A percentile compares a stretch with the other conserved stretches of the same genome.
phyloP scores from a whole-genome alignment of 148 eudicot genomes.

The Bassia scoparia region DNA sequence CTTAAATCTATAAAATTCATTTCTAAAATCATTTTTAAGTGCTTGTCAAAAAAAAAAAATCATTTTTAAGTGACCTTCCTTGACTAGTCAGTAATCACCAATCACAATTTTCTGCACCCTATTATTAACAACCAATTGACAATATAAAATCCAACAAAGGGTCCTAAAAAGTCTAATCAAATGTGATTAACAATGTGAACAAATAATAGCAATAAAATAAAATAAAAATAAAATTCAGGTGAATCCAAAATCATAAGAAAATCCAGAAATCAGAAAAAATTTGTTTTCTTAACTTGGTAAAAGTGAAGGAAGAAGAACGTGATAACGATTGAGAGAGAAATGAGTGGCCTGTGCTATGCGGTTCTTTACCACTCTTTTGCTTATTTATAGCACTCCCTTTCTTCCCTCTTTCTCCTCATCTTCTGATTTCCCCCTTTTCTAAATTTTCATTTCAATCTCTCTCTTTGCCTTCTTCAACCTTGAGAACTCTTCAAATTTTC shows the following conservation, averaged over 20 bases:
- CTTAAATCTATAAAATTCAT: too few relatives aligned
- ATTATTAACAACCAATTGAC: too few relatives aligned
- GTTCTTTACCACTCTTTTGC: constrained; percentile 5
- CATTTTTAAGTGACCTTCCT: too few relatives aligned
- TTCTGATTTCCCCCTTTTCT: neutral
- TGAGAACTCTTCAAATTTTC: neutral
- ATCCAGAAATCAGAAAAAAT: neutral
- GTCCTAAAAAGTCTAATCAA: too few relatives aligned
- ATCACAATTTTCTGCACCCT: too few relatives aligned
- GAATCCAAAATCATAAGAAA: neutral
- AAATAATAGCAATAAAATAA: too few relatives aligned
- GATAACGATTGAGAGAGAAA: constrained; percentile 13
- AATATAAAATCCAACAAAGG: too few relatives aligned
- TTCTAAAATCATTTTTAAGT: too few relatives aligned
- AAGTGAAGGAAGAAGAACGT: neutral
- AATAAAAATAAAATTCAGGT: neutral
- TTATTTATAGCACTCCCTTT: constrained; percentile 18
- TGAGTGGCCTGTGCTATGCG: constrained; percentile 13
- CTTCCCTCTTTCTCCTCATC: neutral
- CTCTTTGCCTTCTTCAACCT: neutral
- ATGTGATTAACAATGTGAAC: too few relatives aligned
- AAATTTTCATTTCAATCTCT: too few relatives aligned
- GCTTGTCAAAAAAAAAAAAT: too few relatives aligned
- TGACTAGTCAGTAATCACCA: too few relatives aligned
- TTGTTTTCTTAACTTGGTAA: neutral